Conservation (phyloP, 768 basidiomycete genomes). For the Clitopilus passeckerianus region DNA sequence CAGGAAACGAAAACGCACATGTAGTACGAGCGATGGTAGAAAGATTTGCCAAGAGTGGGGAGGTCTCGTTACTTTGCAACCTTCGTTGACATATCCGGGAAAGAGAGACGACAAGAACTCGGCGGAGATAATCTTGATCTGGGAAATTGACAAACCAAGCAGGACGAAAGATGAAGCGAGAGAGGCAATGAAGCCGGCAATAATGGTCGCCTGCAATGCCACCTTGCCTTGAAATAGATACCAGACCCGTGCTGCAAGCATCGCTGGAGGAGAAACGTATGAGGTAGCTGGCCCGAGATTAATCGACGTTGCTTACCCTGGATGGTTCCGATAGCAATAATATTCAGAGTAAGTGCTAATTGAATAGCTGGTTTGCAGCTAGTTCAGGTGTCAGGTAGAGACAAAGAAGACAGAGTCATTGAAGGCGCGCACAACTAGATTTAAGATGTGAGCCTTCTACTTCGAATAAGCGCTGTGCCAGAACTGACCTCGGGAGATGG, state of each 20-base stretch:
- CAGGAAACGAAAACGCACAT: conserved; percentile 17
- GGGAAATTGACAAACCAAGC: conserved; percentile 15
- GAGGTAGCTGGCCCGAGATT: not conserved
- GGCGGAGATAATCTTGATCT: conserved; percentile 10
- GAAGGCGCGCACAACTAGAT: not conserved
- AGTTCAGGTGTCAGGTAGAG: not conserved
- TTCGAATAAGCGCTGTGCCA: no score
- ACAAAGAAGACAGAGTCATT: conserved; percentile 1
- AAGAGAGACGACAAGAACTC: not conserved
- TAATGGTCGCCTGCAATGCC: conserved; percentile 19
- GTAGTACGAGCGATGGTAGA: conserved; percentile 30
- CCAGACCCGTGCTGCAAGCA: conserved; percentile 35
- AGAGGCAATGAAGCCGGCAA: conserved; percentile 22
- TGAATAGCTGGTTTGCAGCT: conserved; percentile 25
- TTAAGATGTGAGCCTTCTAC: no score
- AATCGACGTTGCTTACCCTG: conserved; percentile 21
- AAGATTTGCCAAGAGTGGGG: conserved; percentile 27
- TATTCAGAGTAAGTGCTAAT: conserved; percentile 16
- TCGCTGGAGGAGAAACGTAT: conserved; percentile 17
- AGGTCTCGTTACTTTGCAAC: conserved; percentile 28
- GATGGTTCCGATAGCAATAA: conserved; percentile 24
- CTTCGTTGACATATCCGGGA: conserved; percentile 11
- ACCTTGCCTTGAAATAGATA: conserved; percentile 31
- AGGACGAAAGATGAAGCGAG: conserved; percentile 24
- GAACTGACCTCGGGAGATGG: conserved; percentile 19